Conservation (phyloP, 805 yeast species). For the Spathaspora passalidarum region DNA sequence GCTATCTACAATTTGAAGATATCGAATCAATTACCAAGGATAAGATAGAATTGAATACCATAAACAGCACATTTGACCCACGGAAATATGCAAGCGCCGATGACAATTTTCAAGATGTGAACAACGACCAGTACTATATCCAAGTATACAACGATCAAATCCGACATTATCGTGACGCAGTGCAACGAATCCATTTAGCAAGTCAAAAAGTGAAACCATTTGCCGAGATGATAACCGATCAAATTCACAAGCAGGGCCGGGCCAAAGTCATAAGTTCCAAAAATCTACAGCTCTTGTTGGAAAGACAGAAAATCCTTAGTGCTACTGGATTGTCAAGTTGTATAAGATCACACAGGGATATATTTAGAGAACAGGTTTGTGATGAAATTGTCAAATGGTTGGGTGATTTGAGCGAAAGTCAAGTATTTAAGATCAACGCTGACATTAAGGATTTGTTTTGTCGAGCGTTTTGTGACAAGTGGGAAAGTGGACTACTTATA, state of each 20-base stretch:
- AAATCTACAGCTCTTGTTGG: constrained; percentile 47
- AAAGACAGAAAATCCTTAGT: constrained; percentile 53
- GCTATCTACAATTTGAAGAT: constrained; percentile 38
- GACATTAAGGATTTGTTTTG: constrained; percentile 51
- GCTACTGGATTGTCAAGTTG: constrained; percentile 65
- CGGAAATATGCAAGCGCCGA: constrained; percentile 43
- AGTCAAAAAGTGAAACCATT: constrained; percentile 63
- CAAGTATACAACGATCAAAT: constrained; percentile 76
- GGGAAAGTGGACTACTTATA: constrained; percentile 37
- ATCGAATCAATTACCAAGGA: constrained; percentile 22
- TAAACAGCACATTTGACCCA: constrained; percentile 32
- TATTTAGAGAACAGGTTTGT: constrained; percentile 78
- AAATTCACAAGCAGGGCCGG: constrained; percentile 62
- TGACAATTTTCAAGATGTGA: constrained; percentile 20
- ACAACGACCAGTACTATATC: constrained; percentile 51
- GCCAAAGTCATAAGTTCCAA: constrained; percentile 63
- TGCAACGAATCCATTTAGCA: constrained; percentile 58
- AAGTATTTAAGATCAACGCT: constrained; percentile 48
- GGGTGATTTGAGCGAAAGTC: constrained; percentile 52
- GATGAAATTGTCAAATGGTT: constrained; percentile 71
- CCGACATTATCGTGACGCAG: constrained; percentile 72
- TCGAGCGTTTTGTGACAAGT: constrained; percentile 54
- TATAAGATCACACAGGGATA: constrained; percentile 64
- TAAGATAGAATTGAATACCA: constrained; percentile 27
- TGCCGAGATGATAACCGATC: constrained; percentile 68